phyloP scores from a whole-genome alignment of 768 basidiomycete genomes.

The Termitomyces sp. region DNA sequence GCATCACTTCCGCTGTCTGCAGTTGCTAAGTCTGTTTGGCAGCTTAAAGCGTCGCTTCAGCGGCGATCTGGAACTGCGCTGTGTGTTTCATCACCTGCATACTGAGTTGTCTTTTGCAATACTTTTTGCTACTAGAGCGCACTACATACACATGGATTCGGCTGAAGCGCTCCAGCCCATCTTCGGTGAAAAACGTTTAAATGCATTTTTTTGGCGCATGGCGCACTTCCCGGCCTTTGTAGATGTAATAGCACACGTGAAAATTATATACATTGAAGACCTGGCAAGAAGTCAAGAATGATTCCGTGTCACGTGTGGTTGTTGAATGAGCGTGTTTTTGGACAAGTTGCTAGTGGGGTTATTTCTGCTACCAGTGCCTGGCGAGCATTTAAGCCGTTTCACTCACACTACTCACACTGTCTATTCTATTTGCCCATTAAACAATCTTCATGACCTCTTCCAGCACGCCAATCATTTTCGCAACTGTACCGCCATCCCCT shows the following conservation, averaged over 20 bases:
- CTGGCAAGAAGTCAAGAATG: not conserved
- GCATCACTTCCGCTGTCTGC: not conserved
- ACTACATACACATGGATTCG: not conserved
- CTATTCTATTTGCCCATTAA: not conserved
- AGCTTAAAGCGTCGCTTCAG: conserved; percentile 23
- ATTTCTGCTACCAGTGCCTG: not conserved
- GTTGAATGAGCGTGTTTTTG: conserved; percentile 11
- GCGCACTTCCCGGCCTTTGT: not conserved
- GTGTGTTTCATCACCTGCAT: not conserved
- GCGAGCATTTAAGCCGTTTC: not conserved
- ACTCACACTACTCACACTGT: too few relatives aligned
- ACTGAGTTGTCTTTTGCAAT: not conserved
- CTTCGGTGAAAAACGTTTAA: not conserved
- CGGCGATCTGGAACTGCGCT: conserved; percentile 2
- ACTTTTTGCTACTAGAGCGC: not conserved
- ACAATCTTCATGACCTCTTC: not conserved
- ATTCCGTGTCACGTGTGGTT: conserved; percentile 12
- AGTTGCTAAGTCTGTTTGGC: conserved; percentile 6
- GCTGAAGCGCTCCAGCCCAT: not conserved
- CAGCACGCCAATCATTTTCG: not conserved
- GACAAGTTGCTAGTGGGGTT: not conserved
- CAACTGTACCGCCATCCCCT: conserved; percentile 15
- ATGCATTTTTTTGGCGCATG: not conserved
- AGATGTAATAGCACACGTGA: too few relatives aligned
- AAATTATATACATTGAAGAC: too few relatives aligned